These are phyloP conservation scores for Coemansia sp. DNA, from an alignment of 192 early-diverging fungal species.

Conservation along the genomic window DNA sequence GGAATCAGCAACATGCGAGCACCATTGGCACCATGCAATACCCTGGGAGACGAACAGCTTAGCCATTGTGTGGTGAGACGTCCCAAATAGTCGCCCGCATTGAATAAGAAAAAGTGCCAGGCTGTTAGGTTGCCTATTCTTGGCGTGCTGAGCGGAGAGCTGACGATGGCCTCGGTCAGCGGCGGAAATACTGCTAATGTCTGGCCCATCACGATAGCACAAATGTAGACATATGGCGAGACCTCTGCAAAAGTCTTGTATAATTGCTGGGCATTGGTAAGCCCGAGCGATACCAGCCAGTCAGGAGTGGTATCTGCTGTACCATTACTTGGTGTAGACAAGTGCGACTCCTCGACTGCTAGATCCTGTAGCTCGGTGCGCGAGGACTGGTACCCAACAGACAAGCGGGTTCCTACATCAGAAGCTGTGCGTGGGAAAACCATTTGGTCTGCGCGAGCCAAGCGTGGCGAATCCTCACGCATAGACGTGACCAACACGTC, in stretches of 20 bases:
- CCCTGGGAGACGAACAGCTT: conserved; percentile 19
- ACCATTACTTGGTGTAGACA: background rate
- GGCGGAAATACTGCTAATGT: conserved; percentile 78
- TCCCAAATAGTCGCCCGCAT: conserved; percentile 75
- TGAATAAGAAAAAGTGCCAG: conserved; percentile 75
- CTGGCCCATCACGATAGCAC: conserved; percentile 63
- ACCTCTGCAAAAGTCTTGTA: conserved; percentile 30
- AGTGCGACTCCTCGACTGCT: background rate
- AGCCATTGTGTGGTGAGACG: conserved; percentile 58
- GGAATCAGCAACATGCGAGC: conserved; percentile 45
- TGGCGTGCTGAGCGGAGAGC: conserved; percentile 31
- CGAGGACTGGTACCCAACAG: background rate
- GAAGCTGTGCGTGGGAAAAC: background rate
- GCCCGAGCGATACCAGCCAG: conserved; percentile 32
- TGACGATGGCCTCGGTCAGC: conserved; percentile 67
- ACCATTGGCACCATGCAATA: conserved; percentile 45
- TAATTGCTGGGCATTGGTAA: conserved; percentile 24
- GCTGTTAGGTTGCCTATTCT: conserved; percentile 53
- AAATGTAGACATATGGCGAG: conserved; percentile 31
- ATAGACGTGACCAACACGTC: conserved; percentile 9
- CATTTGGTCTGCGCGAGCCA: conserved; percentile 16
- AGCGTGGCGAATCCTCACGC: conserved; percentile 35
- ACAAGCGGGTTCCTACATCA: background rate
- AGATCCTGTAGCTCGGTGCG: conserved; percentile 12
- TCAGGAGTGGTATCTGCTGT: background rate